Base-by-base conservation (phyloP, 2,329 filamentous ascomycete species). In the Arthrobotrys iridis region DNA sequence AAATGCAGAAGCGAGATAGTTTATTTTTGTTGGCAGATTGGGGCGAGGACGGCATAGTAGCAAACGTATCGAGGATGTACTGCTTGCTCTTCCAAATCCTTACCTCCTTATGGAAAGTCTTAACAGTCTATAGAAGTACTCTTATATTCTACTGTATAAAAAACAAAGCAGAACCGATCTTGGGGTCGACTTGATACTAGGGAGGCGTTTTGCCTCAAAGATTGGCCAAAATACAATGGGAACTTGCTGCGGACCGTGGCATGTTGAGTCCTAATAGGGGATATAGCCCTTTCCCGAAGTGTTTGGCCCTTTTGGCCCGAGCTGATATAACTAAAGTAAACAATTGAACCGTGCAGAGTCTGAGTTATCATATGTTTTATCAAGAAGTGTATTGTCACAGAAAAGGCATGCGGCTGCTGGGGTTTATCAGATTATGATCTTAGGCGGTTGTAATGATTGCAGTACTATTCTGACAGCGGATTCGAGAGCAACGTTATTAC, bases 1-100 rank as follows among this genome's bases (percentile, higher is more conserved):
- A 75, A 68, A 68, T 63, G 64, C 71, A 68, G 70, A 74, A 75
- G 71, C 71, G 71, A 75, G 57, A 75, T 75, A 75, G 71, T 67
- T 75, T 75, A 75, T 75, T 75, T 75, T 68, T 24, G 57, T 57
- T 58, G 63, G 55, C n/a, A 48, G 43, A 63, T 67, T 62, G 63
- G 40, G 41, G 50, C 58, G 63, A 62, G 40, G 50, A 15, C 8
- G 15, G 48, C 37, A 26, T 35, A 55, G 30, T 35, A 20, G 50
- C 30, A n/a, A 33, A 55, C 24, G 50, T 55, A 55, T 55, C 10
- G 7, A 15, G 6, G 30, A 55, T 37, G 50, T 55, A 55, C 50
- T 20, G 26, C 15, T 20, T 41, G 20, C 55, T 66, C 57, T 75
- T 68, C 63, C 46, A 68, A 68, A 68, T 68, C 63, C 18, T 66